phyloP scores from a whole-genome alignment of 768 basidiomycete species.

The Crepidotus variabilis region DNA sequence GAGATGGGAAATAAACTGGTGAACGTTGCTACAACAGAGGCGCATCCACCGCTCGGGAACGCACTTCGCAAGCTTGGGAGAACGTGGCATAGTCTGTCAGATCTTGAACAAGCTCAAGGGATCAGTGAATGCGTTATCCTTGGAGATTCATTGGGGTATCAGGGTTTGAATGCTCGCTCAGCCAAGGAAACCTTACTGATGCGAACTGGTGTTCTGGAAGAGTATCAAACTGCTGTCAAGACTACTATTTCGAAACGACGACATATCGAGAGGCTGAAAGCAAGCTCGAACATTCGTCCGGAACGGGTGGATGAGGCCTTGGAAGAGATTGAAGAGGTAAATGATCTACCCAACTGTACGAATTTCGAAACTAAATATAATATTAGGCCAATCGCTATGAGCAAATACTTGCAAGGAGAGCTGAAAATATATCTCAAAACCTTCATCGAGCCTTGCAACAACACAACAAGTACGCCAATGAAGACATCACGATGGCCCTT shows the following conservation, averaged over 20 bases:
- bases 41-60: slow-evolving; percentile 77
- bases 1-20: slow-evolving; percentile 95
- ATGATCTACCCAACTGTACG: slow-evolving; percentile 6
- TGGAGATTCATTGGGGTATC: slow-evolving; percentile 95
- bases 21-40: slow-evolving; percentile 85
- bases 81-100: slow-evolving; percentile 82
- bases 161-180: slow-evolving; percentile 93
- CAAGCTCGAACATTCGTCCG: slow-evolving; percentile 79
- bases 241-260: slow-evolving; percentile 89
- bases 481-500: slow-evolving; percentile 86
- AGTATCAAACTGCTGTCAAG: slow-evolving; percentile 92
- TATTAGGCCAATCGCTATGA: slow-evolving; percentile 87
- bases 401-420: slow-evolving; percentile 75
- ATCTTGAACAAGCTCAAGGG: slow-evolving; percentile 86
- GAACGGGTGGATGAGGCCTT: slow-evolving; percentile 88
- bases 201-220: slow-evolving; percentile 88
- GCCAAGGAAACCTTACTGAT: slow-evolving; percentile 93
- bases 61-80: slow-evolving; percentile 86
- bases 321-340: slow-evolving; percentile 90
- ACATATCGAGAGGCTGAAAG: slow-evolving; percentile 85
- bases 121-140: slow-evolving; percentile 94
- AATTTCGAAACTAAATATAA: background rate
- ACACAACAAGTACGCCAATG: slow-evolving; percentile 84
- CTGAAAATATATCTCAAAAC: slow-evolving; percentile 91
- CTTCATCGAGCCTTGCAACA: slow-evolving; percentile 81